A percentile compares a stretch with the other conserved stretches of the same genome.
Evolutionary conservation across 2,329 filamentous ascomycete species (phyloP).

Genomic region (Cytospora paraplurivora): DNA sequence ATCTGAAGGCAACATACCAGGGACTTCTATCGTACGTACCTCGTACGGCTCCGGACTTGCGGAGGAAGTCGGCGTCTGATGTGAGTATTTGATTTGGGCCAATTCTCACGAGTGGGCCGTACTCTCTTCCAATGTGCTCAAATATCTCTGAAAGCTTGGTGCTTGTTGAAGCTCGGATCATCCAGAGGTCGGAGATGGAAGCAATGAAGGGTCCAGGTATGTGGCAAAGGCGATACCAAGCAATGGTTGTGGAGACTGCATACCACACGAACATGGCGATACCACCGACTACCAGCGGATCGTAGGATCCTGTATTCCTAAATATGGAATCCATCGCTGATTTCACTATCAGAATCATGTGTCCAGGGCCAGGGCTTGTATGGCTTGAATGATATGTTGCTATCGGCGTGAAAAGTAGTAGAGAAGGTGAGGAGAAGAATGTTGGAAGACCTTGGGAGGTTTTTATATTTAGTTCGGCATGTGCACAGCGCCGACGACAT

Average conservation of each 20-base stretch:
- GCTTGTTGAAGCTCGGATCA: slow-evolving; percentile 31
- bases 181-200: slow-evolving; percentile 40
- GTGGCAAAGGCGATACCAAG: slow-evolving; percentile 31
- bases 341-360: too few relatives aligned
- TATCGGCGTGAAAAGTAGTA: not conserved
- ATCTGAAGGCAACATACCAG: not conserved
- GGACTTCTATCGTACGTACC: slow-evolving; percentile 34
- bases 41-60: slow-evolving; percentile 36
- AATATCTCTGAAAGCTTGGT: slow-evolving; percentile 33
- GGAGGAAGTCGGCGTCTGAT: slow-evolving; percentile 38
- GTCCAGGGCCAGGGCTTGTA: too few relatives aligned
- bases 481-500: too few relatives aligned
- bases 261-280: slow-evolving; percentile 24
- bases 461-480: too few relatives aligned
- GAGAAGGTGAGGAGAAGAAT: not conserved
- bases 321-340: not conserved
- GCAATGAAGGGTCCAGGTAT: slow-evolving; percentile 36
- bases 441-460: too few relatives aligned
- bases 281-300: not conserved
- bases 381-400: not conserved
- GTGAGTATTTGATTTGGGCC: slow-evolving; percentile 43
- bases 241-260: slow-evolving; percentile 21
- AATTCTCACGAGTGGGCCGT: slow-evolving; percentile 39
- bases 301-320: not conserved
- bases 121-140: slow-evolving; percentile 30